These are phyloP conservation scores for Triticum monococcum DNA, from an alignment of 176 grass and related monocot species.

Conservation along the genomic window DNA sequence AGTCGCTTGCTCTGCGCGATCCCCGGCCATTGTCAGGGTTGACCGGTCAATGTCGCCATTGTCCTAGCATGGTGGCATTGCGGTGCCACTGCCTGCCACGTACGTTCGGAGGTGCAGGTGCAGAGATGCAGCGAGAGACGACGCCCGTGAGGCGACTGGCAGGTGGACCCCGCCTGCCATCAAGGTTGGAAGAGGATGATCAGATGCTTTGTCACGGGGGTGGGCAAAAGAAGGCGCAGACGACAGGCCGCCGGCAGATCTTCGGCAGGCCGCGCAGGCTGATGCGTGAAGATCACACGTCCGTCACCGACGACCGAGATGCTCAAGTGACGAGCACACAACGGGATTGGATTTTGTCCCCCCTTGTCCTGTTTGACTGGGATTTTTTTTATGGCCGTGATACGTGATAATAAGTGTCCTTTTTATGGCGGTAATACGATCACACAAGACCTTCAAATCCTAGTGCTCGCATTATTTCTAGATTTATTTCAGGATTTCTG, in stretches of 20 bases:
- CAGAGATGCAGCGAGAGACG: background rate
- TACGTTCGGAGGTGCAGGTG: background rate
- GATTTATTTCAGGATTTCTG: too few species aligned
- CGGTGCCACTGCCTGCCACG: background rate
- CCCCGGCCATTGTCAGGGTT: conserved; percentile 10
- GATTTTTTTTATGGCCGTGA: background rate
- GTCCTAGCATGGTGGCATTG: background rate
- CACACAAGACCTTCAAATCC: too few species aligned
- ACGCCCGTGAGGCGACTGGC: background rate
- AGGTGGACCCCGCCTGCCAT: background rate
- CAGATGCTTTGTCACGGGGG: background rate
- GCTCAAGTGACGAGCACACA: background rate
- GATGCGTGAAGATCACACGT: background rate
- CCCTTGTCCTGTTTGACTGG: too few species aligned
- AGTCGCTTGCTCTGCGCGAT: background rate
- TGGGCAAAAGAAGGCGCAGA: background rate
- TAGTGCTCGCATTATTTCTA: too few species aligned
- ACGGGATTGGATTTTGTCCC: background rate
- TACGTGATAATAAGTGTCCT: too few species aligned
- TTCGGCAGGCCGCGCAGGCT: background rate
- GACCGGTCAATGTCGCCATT: background rate
- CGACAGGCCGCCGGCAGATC: background rate
- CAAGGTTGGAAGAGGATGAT: background rate
- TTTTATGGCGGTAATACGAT: too few species aligned
- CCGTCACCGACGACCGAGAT: background rate